Conservation (phyloP, 306 rosid genomes). For the Quillaja saponaria region DNA sequence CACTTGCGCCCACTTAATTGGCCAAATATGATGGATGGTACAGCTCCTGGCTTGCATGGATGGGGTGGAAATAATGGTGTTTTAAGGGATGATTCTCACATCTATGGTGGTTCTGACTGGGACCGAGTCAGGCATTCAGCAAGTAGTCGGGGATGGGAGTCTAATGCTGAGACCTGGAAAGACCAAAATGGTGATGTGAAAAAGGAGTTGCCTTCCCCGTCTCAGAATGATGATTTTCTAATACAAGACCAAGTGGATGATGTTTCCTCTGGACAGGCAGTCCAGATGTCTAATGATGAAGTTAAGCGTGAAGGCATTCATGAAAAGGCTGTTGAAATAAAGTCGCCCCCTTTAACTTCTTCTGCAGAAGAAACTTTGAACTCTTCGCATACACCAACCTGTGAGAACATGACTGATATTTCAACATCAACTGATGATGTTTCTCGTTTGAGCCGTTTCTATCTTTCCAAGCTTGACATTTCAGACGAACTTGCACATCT, state of each 20-base stretch:
- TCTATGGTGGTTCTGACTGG: conserved; percentile 87
- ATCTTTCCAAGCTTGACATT: conserved; percentile 90
- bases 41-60: conserved; percentile 88
- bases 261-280: conserved; percentile 46
- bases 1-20: conserved; percentile 93
- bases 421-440: conserved; percentile 40
- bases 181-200: conserved; percentile 67
- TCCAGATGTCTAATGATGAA: conserved; percentile 58
- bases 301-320: conserved; percentile 40
- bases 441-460: conserved; percentile 58
- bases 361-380: conserved; percentile 53
- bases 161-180: conserved; percentile 83
- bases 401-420: conserved; percentile 49
- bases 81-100: conserved; percentile 75
- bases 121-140: conserved; percentile 77
- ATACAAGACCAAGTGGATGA: conserved; percentile 50
- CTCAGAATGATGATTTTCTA: conserved; percentile 56
- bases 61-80: conserved; percentile 90
- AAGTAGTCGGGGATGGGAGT: conserved; percentile 85
- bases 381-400: conserved; percentile 36
- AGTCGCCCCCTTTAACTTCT: conserved; percentile 47
- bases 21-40: conserved; percentile 87
- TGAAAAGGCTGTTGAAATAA: conserved; percentile 57
- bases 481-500: conserved; percentile 64
- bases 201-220: conserved; percentile 77